Percentiles rank a stretch among this genome's conserved stretches.
These are phyloP conservation scores for Flueggea neowawraea DNA, from an alignment of 441 rosid species.

Conservation along the genomic window DNA sequence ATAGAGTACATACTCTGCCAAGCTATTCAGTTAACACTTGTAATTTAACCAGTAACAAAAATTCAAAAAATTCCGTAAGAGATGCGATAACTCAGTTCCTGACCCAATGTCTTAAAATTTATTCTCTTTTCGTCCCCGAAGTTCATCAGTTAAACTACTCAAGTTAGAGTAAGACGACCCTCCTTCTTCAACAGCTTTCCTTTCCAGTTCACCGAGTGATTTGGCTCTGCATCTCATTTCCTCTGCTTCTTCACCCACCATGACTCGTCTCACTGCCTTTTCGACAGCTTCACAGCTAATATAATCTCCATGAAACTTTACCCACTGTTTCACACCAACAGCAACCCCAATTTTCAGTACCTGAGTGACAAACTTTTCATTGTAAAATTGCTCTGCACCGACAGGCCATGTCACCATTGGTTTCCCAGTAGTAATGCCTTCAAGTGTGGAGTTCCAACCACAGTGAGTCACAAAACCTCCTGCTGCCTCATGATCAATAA, in stretches of 20 bases:
- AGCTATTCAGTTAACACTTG: no score
- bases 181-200: slow-evolving; percentile 18
- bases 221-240: slow-evolving; percentile 22
- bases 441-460: slow-evolving; percentile 41
- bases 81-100: no score
- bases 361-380: slow-evolving; percentile 30
- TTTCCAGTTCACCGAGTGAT: slow-evolving; percentile 17
- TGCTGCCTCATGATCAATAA: slow-evolving; percentile 27
- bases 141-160: slow-evolving; percentile 15
- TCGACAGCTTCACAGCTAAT: slow-evolving; percentile 13
- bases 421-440: slow-evolving; percentile 20
- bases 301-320: not conserved
- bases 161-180: slow-evolving; percentile 27
- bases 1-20: no score
- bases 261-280: slow-evolving; percentile 20
- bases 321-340: slow-evolving; percentile 27
- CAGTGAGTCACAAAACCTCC: slow-evolving; percentile 36
- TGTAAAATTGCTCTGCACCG: slow-evolving; percentile 30
- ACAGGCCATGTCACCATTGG: slow-evolving; percentile 44
- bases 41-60: no score
- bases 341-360: slow-evolving; percentile 27
- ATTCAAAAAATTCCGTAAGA: no score
- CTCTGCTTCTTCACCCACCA: slow-evolving; percentile 26
- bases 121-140: not conserved
- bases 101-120: no score